Evolutionary conservation across 371 early-diverging fungal species (phyloP), one percentile per base, ranked within the genome.

Genomic region (Batkoa obscura): DNA sequence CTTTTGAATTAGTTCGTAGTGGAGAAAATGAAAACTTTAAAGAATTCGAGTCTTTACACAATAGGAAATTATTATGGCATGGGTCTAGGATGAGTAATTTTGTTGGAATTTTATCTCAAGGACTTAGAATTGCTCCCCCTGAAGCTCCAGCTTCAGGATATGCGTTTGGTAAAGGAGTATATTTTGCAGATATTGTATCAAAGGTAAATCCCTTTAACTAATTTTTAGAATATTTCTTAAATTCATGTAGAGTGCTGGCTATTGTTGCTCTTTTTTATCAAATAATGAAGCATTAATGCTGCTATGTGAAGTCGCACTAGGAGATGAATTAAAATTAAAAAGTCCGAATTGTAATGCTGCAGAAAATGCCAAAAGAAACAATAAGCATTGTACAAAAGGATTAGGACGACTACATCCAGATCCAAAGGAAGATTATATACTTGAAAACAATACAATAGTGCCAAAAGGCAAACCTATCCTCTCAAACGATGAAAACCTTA

Each of bases 131-230:
- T 36, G 81, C 81, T 0, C 80, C 80, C 13, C 75, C 77, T 15
- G 75, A 77, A 59, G 83, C 78, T 0, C 79, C 79, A 0, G 72
- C 64, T 12, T 72, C 72, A 0, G 81, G 79, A 0, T 79, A 79
- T 68, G 75, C 76, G 79, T 82, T 82, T 61, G 83, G 80, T 38
- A 82, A 82, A 58, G 81, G 80, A 3, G 72, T 78, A 9, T 82
- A 82, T 61, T 80, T 82, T 64, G 83, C 81, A 0, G 78, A 82
- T 62, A 72, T 73, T 67, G 78, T 78, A 17, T 71, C 71, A 31
- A 80, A 75, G 60, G 73, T 75, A 41, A 41, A 41, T 41, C 41
- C 8, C 41, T 41, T n/a, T 41, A 10, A 41, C 41, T 41, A 41
- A 41, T n/a, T n/a, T 41, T 41, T 41, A 10, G 41, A 41, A 10